These are phyloP conservation scores for Paramecium sexaurelia DNA, from an alignment of 73 alveolate species.

Conservation along the genomic window DNA sequence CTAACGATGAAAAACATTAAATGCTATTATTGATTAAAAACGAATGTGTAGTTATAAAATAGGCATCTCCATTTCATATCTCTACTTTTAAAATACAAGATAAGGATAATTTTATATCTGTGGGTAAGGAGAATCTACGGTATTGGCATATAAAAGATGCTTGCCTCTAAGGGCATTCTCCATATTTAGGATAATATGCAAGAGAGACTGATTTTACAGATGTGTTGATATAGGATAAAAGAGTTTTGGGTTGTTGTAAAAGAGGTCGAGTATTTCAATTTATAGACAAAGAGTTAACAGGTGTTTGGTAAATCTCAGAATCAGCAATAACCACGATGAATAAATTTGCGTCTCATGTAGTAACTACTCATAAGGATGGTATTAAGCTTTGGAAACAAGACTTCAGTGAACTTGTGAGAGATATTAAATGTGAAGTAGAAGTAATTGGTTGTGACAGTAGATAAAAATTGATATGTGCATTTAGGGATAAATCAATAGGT, in stretches of 20 bases:
- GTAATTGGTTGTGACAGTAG: constrained; percentile 41
- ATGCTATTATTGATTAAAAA: neutral
- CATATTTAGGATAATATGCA: constrained; percentile 51
- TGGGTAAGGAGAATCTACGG: constrained; percentile 25
- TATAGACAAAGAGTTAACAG: constrained; percentile 34
- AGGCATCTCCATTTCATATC: constrained; percentile 30
- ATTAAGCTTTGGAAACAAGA: constrained; percentile 22
- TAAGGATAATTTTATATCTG: constrained; percentile 14
- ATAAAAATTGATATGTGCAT: neutral
- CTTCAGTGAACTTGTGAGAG: constrained; percentile 15
- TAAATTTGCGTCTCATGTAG: neutral
- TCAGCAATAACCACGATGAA: neutral
- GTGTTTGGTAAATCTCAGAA: constrained; percentile 41
- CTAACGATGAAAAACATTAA: constrained; percentile 2
- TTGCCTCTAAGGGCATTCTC: constrained; percentile 22
- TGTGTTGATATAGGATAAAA: neutral
- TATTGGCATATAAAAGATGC: constrained; percentile 29
- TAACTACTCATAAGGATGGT: constrained; percentile 42
- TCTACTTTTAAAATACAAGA: neutral
- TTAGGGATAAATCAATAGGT: constrained; percentile 39
- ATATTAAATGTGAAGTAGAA: constrained; percentile 19
- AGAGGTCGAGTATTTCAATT: constrained; percentile 40
- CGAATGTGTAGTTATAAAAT: neutral
- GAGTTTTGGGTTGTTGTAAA: constrained; percentile 47
- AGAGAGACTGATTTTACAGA: constrained; percentile 49